Evolutionary conservation across 1,284 basidiomycete species (phyloP).

Genomic region (Rhodotorula sp.): DNA sequence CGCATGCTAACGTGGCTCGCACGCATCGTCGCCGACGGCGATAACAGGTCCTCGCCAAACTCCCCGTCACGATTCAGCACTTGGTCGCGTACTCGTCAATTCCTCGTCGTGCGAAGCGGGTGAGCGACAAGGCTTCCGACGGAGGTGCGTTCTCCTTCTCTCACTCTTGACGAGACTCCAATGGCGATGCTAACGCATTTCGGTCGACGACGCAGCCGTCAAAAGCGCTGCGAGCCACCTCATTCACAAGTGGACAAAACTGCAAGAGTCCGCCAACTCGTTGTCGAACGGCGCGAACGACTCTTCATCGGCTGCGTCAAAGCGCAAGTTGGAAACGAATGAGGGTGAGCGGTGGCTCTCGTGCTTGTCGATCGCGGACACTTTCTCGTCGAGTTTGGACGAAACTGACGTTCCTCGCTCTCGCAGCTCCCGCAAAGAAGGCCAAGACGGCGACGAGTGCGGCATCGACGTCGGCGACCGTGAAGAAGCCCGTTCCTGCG

Average conservation of each 20-base stretch:
- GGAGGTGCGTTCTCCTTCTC: constrained; percentile 3
- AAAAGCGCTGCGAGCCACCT: constrained; percentile 17
- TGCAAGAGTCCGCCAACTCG: constrained; percentile 11
- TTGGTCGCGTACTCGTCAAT: constrained; percentile 13
- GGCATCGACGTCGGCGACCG: background rate
- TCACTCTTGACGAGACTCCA: background rate
- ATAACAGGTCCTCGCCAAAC: constrained; percentile 21
- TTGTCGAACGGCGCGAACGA: background rate
- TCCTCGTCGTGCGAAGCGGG: background rate
- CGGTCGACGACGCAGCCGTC: background rate
- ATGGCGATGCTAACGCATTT: background rate
- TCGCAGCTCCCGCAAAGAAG: constrained; percentile 26
- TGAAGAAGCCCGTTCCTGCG: background rate
- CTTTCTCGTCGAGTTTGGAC: too few species aligned
- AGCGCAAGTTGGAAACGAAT: constrained; percentile 13
- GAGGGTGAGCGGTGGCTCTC: constrained; percentile 7
- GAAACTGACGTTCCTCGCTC: background rate
- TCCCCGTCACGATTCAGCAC: constrained; percentile 23
- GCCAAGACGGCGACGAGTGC: constrained; percentile 9
- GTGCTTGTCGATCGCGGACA: too few species aligned
- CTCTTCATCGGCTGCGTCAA: background rate
- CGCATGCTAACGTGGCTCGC: background rate
- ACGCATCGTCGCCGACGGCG: background rate
- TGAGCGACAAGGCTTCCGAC: constrained; percentile 7
- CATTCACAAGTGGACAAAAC: constrained; percentile 15